Evolutionary conservation across 768 basidiomycete species (phyloP).

Genomic region (Russula vinacea): DNA sequence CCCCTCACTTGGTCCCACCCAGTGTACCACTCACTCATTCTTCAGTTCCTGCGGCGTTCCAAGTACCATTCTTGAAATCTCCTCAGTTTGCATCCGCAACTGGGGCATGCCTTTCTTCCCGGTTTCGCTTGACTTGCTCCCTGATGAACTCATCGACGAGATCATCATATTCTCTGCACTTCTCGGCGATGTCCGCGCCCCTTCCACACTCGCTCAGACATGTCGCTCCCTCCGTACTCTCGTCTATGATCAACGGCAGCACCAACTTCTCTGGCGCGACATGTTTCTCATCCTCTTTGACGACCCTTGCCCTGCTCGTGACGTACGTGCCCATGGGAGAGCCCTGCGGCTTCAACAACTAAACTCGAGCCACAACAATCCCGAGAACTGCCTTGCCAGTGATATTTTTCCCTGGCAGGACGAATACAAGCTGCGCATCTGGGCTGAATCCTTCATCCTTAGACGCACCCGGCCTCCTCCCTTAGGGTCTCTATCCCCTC

Average conservation of each 20-base stretch:
- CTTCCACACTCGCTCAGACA: conserved; percentile 38
- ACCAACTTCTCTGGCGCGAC: conserved; percentile 41
- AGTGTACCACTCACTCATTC: background rate
- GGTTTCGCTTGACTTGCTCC: conserved; percentile 26
- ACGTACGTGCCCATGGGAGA: conserved; percentile 6
- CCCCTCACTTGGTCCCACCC: too few relatives aligned
- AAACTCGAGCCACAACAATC: background rate
- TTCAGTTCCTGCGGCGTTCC: too few relatives aligned
- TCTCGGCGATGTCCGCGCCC: conserved; percentile 33
- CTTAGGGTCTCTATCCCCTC: too few relatives aligned
- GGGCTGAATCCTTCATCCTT: conserved; percentile 32
- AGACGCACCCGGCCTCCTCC: conserved; percentile 15
- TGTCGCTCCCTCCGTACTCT: conserved; percentile 35
- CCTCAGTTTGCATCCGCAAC: background rate
- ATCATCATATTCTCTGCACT: conserved; percentile 35
- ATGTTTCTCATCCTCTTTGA: conserved; percentile 42
- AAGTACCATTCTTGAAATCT: too few relatives aligned
- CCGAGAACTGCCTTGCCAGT: background rate
- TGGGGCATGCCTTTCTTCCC: background rate
- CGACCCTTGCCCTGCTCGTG: conserved; percentile 32
- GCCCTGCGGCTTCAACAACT: background rate
- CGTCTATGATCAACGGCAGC: conserved; percentile 34
- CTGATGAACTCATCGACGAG: conserved; percentile 40
- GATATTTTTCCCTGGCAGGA: conserved; percentile 30
- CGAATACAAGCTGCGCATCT: conserved; percentile 33